Conservation (phyloP, 306 rosid species). For the Quercus dentata region DNA sequence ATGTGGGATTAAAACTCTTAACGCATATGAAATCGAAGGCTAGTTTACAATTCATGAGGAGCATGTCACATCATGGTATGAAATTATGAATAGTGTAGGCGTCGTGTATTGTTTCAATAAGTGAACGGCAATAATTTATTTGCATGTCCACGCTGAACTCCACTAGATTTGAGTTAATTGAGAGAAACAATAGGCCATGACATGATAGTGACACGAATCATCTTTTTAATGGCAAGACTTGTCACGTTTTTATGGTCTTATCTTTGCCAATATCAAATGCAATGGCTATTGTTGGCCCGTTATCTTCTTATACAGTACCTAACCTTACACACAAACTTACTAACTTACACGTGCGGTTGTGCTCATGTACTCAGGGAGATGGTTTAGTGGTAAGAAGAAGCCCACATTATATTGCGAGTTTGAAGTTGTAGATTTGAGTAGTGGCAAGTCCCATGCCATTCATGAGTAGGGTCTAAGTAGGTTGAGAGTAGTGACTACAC, state of each 20-base stretch:
- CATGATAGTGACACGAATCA: not conserved
- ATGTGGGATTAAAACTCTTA: not conserved
- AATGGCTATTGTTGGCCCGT: too few species aligned
- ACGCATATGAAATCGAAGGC: not conserved
- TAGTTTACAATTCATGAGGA: not conserved
- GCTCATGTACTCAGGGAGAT: too few species aligned
- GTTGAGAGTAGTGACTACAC: too few species aligned
- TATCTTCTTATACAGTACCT: too few species aligned
- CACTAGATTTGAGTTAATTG: not conserved
- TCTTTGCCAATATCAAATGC: too few species aligned
- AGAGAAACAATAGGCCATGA: not conserved
- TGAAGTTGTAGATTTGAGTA: too few species aligned
- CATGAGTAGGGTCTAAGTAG: too few species aligned
- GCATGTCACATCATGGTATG: not conserved
- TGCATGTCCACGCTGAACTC: not conserved
- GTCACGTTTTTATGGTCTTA: too few species aligned
- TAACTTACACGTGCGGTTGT: too few species aligned
- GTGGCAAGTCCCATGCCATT: too few species aligned
- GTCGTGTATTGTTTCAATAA: not conserved
- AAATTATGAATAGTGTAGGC: not conserved
- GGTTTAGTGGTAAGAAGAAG: too few species aligned
- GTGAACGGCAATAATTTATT: not conserved
- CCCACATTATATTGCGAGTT: fast-evolving
- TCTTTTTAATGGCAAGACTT: not conserved
- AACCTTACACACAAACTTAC: not conserved